These are phyloP conservation scores for Dictyophora rubrovolvata DNA, from an alignment of 768 basidiomycete genomes.

Conservation along the genomic window DNA sequence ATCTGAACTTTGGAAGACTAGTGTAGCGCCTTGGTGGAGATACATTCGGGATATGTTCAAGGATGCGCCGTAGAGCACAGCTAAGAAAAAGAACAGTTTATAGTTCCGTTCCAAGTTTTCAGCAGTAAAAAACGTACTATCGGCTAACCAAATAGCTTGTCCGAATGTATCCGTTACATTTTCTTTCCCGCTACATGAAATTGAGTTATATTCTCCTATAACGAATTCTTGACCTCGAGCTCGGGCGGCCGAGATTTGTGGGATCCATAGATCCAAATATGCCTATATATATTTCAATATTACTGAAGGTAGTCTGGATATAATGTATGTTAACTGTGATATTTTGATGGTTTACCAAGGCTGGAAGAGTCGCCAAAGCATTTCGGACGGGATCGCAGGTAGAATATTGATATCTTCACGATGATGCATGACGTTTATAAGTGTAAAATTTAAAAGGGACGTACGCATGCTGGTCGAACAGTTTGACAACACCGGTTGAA, in stretches of 20 bases:
- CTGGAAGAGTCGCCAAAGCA: slow-evolving; percentile 22
- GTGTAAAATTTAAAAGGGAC: background rate
- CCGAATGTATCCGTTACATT: slow-evolving; percentile 27
- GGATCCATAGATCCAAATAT: slow-evolving; percentile 24
- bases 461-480: slow-evolving; percentile 23
- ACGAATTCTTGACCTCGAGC: slow-evolving; percentile 18
- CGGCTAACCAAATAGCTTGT: slow-evolving; percentile 23
- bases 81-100: slow-evolving; percentile 2
- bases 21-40: slow-evolving; percentile 25
- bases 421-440: background rate
- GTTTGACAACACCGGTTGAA: slow-evolving; percentile 15
- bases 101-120: slow-evolving; percentile 6
- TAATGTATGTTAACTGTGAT: slow-evolving; percentile 19
- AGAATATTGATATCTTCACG: slow-evolving; percentile 23
- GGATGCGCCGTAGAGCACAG: slow-evolving; percentile 20
- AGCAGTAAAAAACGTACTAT: slow-evolving; percentile 16
- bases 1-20: slow-evolving; percentile 22
- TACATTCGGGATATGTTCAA: slow-evolving; percentile 24
- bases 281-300: slow-evolving; percentile 10
- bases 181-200: slow-evolving; percentile 24
- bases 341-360: slow-evolving; percentile 23
- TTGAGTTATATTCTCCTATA: slow-evolving; percentile 21
- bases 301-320: background rate
- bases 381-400: slow-evolving; percentile 23
- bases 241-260: slow-evolving; percentile 23